Base-by-base conservation (phyloP, 169 alveolate species). In the Eimeria praecox region DNA sequence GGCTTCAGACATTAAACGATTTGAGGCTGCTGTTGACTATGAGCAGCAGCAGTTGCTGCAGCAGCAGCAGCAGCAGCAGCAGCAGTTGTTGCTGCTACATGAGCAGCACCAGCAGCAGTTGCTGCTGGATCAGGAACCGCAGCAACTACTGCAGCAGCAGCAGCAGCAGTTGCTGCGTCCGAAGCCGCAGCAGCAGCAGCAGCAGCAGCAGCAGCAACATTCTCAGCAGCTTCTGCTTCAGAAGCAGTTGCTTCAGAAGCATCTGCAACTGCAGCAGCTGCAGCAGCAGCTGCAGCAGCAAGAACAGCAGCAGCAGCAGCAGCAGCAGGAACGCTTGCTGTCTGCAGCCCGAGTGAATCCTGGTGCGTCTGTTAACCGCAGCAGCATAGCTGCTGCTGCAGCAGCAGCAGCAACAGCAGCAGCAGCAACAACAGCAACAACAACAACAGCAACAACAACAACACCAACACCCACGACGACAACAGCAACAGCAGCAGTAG, bases 361-460 rank as follows among this genome's bases (percentile, higher is more conserved):
- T 49, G 12, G 12, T 49, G 56, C 56, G 20, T 49, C 12, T 8
- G 5, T 12, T 49, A 5, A 49, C 56, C 20, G 75, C 56, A 12
- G 75, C 35, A 0, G 40, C 30, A 22, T 64, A 9, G 35, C 75
- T 33, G 27, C 56, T 8, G 5, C 56, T 49, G 5, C 56, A 49
- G 56, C 56, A 49, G 56, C 56, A 33, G 85, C 9, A 24, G 49
- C 44, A 73, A 64, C 89, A 78, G 89, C 89, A 78, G 64, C 89
- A 78, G n/a, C 56, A 14, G 66, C 66, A 80, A 35, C 69, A 44
- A 62, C 89, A 44, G 66, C 88, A 10, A 9, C 89, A 35, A 30
- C 78, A 20, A 56, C 92, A 27, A 56, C 49, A 3, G 54, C 59
- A 16, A 56, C 80, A 54, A n/a, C 69, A 44, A 62, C 89, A 44